Conservation (phyloP, 345 rosid species). For the Gossypium arboreum region DNA sequence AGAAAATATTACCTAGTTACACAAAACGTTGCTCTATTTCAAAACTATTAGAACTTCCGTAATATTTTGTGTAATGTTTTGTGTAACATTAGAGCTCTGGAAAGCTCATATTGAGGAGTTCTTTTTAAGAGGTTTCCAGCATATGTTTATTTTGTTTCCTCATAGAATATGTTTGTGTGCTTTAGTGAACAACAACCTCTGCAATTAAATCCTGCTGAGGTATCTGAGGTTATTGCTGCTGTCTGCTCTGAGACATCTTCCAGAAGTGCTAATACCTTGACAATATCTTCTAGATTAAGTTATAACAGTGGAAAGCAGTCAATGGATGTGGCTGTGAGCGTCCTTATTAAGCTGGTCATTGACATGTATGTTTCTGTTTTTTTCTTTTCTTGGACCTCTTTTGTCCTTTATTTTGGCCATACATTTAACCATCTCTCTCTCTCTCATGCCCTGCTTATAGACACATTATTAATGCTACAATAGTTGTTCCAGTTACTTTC, state of each 20-base stretch:
- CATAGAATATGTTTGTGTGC: slow-evolving; percentile 25
- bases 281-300: slow-evolving; percentile 72
- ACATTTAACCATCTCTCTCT: background rate
- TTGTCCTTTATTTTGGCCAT: background rate
- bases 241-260: slow-evolving; percentile 84
- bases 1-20: too few relatives aligned
- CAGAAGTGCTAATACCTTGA: slow-evolving; percentile 53
- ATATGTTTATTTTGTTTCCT: background rate
- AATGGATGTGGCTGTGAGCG: slow-evolving; percentile 96
- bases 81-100: too few relatives aligned
- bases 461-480: background rate
- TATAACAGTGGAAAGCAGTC: slow-evolving; percentile 83
- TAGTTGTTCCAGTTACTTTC: background rate
- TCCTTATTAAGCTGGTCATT: slow-evolving; percentile 90
- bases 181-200: slow-evolving; percentile 97
- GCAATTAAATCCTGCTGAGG: slow-evolving; percentile 79
- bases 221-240: slow-evolving; percentile 92
- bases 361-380: slow-evolving; percentile 65
- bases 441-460: background rate
- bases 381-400: background rate
- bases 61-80: too few relatives aligned
- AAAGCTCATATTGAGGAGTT: too few relatives aligned
- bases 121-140: background rate
- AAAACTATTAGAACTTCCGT: too few relatives aligned
- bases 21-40: too few relatives aligned